phyloP scores from a whole-genome alignment of 2,329 filamentous ascomycete species.

The Pseudogymnoascus sp. region DNA sequence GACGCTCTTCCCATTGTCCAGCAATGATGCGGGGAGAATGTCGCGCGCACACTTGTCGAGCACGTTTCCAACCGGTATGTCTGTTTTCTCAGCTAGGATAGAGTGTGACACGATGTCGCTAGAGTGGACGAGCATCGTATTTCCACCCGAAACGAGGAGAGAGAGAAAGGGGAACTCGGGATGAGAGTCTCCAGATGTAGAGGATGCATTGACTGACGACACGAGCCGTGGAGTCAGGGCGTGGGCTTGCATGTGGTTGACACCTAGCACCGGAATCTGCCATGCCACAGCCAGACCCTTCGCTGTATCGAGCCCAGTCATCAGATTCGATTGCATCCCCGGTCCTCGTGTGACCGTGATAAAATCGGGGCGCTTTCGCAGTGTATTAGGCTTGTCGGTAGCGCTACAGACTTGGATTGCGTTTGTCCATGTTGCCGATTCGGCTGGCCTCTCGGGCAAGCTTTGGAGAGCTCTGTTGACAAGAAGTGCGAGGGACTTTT shows the following conservation, averaged over 20 bases:
- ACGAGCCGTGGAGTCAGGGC: conserved; percentile 79
- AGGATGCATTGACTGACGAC: conserved; percentile 42
- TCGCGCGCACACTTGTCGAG: conserved; percentile 79
- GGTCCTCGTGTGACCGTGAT: conserved; percentile 86
- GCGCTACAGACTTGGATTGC: conserved; percentile 17
- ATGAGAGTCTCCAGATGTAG: conserved; percentile 13
- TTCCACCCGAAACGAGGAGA: conserved; percentile 83
- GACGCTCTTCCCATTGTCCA: conserved; percentile 51
- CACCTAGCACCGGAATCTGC: conserved; percentile 73
- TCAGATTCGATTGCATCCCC: conserved; percentile 74
- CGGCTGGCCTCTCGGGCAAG: conserved; percentile 33
- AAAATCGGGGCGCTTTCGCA: conserved; percentile 61
- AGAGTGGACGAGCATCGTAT: conserved; percentile 80
- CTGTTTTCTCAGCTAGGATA: conserved; percentile 65
- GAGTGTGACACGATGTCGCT: conserved; percentile 59
- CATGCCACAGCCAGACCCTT: conserved; percentile 83
- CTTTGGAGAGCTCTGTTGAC: conserved; percentile 54
- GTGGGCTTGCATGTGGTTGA: conserved; percentile 98
- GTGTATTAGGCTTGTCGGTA: neutral
- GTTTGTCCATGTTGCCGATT: conserved; percentile 17
- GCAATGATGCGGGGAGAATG: conserved; percentile 57
- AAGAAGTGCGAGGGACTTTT: conserved; percentile 59
- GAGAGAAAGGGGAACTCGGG: conserved; percentile 79
- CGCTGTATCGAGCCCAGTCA: conserved; percentile 71
- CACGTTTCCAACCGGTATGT: conserved; percentile 83